Conservation (phyloP, 75 land plant genomes). For the Sequoiadendron giganteum region DNA sequence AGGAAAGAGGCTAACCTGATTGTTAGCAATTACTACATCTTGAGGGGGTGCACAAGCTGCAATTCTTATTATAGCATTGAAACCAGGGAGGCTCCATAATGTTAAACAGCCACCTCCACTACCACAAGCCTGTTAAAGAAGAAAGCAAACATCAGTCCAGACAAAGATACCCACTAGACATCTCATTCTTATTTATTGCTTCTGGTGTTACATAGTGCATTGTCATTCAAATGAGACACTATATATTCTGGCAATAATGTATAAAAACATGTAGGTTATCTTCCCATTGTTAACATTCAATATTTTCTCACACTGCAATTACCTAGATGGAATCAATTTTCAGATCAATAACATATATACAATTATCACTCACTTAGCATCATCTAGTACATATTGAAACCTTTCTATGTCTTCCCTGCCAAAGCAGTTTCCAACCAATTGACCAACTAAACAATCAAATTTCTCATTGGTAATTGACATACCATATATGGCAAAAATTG, state of each 20-base stretch:
- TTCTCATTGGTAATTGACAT: not conserved
- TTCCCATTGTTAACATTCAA: not conserved
- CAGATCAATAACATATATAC: not conserved
- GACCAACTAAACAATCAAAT: not conserved
- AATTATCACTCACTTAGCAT: not conserved
- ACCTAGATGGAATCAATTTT: not conserved
- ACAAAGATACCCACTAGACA: not conserved
- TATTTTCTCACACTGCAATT: not conserved
- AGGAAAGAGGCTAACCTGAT: slow-evolving; percentile 53
- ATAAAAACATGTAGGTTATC: not conserved
- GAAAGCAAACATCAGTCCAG: not conserved
- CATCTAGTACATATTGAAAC: not conserved
- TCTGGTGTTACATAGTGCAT: not conserved
- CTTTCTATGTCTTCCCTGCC: not conserved
- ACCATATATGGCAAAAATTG: not conserved
- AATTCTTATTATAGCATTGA: slow-evolving; percentile 54
- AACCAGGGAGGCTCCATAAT: slow-evolving; percentile 71
- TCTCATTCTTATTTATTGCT: not conserved
- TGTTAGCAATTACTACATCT: slow-evolving; percentile 61
- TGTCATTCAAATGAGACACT: not conserved
- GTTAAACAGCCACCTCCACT: slow-evolving; percentile 61
- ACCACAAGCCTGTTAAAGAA: slow-evolving; percentile 68
- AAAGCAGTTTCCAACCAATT: not conserved
- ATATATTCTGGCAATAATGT: not conserved
- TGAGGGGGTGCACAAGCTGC: slow-evolving; percentile 44